These are phyloP conservation scores for Cyathus striatus DNA, from an alignment of 768 basidiomycete species.

Conservation along the genomic window DNA sequence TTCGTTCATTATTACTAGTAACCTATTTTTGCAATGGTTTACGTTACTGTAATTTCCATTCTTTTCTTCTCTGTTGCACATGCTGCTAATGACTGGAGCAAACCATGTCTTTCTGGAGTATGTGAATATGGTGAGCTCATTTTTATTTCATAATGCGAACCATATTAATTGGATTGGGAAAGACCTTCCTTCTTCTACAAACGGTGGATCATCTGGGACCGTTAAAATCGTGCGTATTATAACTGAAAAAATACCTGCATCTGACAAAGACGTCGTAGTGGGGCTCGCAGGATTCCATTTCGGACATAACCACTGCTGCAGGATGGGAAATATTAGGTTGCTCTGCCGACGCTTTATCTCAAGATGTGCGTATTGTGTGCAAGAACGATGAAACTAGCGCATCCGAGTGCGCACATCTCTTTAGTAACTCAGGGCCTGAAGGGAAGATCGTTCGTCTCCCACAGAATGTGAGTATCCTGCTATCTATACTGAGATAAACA, in stretches of 20 bases:
- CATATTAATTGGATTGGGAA: neutral
- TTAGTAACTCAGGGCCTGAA: slow-evolving; percentile 28
- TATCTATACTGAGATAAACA: neutral
- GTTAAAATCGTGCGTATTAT: slow-evolving; percentile 36
- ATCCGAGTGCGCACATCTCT: slow-evolving; percentile 34
- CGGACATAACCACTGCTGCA: slow-evolving; percentile 41
- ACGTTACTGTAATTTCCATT: slow-evolving; percentile 2
- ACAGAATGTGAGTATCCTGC: slow-evolving; percentile 33
- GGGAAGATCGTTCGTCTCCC: slow-evolving; percentile 51
- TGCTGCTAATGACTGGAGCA: slow-evolving; percentile 39
- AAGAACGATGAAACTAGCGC: slow-evolving; percentile 14
- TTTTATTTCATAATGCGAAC: neutral
- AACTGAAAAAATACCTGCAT: no score
- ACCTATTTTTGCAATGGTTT: neutral
- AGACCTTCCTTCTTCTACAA: slow-evolving; percentile 25
- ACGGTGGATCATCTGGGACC: slow-evolving; percentile 29
- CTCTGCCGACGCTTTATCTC: slow-evolving; percentile 28
- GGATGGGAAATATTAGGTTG: slow-evolving; percentile 51
- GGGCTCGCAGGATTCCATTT: slow-evolving; percentile 29
- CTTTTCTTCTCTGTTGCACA: slow-evolving; percentile 10
- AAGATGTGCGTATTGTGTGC: slow-evolving; percentile 48
- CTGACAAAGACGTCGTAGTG: no score
- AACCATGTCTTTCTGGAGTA: slow-evolving; percentile 30
- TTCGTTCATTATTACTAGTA: neutral
- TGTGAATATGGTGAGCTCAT: slow-evolving; percentile 31